Percentiles rank a stretch among this genome's conserved stretches.
phyloP scores from a whole-genome alignment of 139 green algal genomes.

The Chlorella sp. region DNA sequence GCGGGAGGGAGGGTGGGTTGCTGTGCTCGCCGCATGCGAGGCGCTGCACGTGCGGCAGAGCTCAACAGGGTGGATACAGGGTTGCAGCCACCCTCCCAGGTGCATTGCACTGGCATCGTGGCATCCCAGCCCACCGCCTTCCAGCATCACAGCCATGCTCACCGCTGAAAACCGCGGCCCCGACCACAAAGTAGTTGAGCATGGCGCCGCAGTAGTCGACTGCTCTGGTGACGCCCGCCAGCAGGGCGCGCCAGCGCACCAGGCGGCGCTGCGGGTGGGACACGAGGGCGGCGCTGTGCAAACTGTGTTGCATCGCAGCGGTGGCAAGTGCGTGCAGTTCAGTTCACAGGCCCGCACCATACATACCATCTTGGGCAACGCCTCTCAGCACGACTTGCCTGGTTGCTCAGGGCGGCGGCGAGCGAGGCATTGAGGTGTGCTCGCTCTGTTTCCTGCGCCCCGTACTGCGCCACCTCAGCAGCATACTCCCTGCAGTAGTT shows the following conservation, averaged over 20 bases:
- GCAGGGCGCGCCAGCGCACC: constrained; percentile 29
- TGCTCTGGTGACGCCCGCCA: constrained; percentile 51
- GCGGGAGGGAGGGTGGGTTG: neutral
- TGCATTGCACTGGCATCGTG: too few species aligned
- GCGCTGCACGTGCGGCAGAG: too few species aligned
- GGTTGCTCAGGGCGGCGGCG: constrained; percentile 43
- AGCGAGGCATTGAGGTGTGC: constrained; percentile 44
- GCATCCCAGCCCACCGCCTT: too few species aligned
- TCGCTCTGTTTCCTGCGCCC: constrained; percentile 35
- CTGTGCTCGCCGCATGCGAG: neutral
- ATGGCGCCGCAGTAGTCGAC: constrained; percentile 65
- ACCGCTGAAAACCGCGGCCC: constrained; percentile 57
- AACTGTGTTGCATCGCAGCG: too few species aligned
- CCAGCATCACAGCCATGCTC: neutral
- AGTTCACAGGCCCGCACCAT: too few species aligned
- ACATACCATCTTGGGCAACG: too few species aligned
- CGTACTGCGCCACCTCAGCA: constrained; percentile 43
- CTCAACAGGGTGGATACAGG: too few species aligned
- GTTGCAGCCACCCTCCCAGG: too few species aligned
- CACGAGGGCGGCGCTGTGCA: too few species aligned
- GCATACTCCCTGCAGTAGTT: constrained; percentile 40
- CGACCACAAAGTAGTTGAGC: constrained; percentile 72
- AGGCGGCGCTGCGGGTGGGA: constrained; percentile 39
- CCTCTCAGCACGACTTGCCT: neutral
- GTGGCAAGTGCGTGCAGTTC: too few species aligned